These are phyloP conservation scores for Gymnopilus dilepis DNA, from an alignment of 768 basidiomycete genomes.

Conservation along the genomic window DNA sequence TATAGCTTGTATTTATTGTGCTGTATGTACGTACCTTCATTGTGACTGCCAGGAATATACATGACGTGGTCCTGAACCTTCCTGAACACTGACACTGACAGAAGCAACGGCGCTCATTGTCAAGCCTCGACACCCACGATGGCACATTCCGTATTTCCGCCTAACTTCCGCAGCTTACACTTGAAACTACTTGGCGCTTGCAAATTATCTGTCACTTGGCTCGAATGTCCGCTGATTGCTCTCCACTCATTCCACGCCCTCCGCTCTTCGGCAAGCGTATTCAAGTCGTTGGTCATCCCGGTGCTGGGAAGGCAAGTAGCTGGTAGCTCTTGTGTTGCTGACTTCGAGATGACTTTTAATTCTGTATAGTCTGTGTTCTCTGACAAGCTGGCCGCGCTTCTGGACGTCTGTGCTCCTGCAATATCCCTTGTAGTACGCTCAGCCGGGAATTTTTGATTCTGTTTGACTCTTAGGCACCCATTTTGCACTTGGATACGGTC, in stretches of 20 bases:
- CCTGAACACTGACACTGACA: too few relatives aligned
- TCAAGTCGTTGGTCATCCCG: slow-evolving; percentile 4
- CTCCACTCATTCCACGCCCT: neutral
- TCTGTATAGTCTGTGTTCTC: slow-evolving; percentile 8
- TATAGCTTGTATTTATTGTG: slow-evolving; percentile 6
- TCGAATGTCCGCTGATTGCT: neutral
- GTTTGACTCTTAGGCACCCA: neutral
- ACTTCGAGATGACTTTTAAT: neutral
- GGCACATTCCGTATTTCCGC: too few relatives aligned
- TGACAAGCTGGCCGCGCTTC: neutral
- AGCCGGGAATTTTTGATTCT: neutral
- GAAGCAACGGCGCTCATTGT: too few relatives aligned
- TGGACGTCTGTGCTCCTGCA: neutral
- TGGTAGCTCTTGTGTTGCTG: neutral
- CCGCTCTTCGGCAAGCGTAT: neutral
- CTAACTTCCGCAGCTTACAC: too few relatives aligned
- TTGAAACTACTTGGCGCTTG: neutral
- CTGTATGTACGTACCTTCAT: neutral
- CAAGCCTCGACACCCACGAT: too few relatives aligned
- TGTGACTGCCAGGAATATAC: slow-evolving; percentile 1
- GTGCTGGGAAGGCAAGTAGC: slow-evolving; percentile 5
- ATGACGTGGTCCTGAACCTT: neutral
- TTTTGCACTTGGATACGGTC: neutral
- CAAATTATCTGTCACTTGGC: neutral
- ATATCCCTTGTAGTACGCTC: neutral